A percentile compares a stretch with the other conserved stretches of the same genome.
These are phyloP conservation scores for Zygoascus bituminiphila DNA, from an alignment of 805 yeast genomes.

Conservation along the genomic window DNA sequence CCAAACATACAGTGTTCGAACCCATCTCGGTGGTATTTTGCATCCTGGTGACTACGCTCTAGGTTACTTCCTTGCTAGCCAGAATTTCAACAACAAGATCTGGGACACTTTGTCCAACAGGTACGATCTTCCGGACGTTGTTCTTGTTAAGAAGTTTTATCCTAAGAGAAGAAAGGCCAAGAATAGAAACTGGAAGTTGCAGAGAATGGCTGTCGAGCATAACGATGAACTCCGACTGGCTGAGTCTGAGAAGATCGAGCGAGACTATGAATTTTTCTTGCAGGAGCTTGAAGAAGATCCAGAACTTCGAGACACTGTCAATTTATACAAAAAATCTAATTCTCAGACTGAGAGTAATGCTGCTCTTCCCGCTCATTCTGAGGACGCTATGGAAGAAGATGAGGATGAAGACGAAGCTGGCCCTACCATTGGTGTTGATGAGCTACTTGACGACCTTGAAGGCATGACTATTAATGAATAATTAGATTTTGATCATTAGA, in stretches of 20 bases:
- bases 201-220: conserved; percentile 95
- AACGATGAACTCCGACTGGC: conserved; percentile 43
- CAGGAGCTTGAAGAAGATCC: conserved; percentile 96
- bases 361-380: conserved; percentile 16
- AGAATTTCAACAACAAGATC: conserved; percentile 74
- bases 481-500: background rate
- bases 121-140: conserved; percentile 64
- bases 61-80: conserved; percentile 75
- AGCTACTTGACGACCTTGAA: conserved; percentile 87
- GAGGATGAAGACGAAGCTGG: conserved; percentile 57
- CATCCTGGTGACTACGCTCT: conserved; percentile 90
- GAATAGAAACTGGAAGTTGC: conserved; percentile 86
- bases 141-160: conserved; percentile 82
- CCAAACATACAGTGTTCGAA: conserved; percentile 64
- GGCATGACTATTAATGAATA: conserved; percentile 69
- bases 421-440: conserved; percentile 84
- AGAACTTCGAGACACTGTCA: conserved; percentile 85
- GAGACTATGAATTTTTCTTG: conserved; percentile 90
- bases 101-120: conserved; percentile 48
- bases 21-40: conserved; percentile 82
- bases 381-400: conserved; percentile 16
- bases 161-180: conserved; percentile 65
- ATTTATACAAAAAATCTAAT: conserved; percentile 63
- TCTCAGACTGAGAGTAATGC: conserved; percentile 18
- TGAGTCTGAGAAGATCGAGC: conserved; percentile 86